phyloP scores from a whole-genome alignment of 2,329 filamentous ascomycete genomes.

The Sclerotinia sclerotiorum region DNA sequence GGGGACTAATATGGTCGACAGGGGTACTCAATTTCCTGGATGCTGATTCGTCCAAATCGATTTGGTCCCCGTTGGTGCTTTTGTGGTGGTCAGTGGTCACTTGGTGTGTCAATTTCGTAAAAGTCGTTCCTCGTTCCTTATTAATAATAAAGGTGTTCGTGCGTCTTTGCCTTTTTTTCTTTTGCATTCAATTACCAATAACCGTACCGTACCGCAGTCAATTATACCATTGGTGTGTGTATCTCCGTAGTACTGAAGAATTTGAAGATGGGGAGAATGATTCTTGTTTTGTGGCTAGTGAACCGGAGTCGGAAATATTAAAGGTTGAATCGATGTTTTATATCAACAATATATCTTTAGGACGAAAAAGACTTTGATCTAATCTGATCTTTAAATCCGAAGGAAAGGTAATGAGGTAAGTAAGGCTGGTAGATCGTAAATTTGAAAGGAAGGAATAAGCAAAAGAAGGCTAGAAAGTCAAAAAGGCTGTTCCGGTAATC shows the following conservation, averaged over 20 bases:
- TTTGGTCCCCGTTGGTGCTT: constrained; percentile 7
- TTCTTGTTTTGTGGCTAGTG: background rate
- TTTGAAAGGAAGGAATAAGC: background rate
- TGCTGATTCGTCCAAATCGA: background rate
- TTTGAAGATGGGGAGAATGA: background rate
- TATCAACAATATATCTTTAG: too few relatives aligned
- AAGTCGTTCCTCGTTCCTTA: background rate
- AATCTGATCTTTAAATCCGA: background rate
- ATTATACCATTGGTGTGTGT: background rate
- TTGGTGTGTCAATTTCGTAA: background rate
- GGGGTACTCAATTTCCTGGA: background rate
- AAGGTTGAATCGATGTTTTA: background rate
- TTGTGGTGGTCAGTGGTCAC: constrained; percentile 6
- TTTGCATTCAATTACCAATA: background rate
- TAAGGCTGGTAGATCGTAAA: background rate
- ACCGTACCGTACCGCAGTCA: background rate
- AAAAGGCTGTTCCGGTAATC: background rate
- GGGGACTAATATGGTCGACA: constrained; percentile 2
- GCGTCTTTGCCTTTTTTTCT: background rate
- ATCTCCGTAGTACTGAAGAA: too few relatives aligned
- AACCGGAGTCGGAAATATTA: background rate
- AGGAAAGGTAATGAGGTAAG: background rate
- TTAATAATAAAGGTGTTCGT: background rate
- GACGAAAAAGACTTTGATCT: background rate
- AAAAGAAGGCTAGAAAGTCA: background rate